These are phyloP conservation scores for Inonotus obliquus DNA, from an alignment of 1,284 basidiomycete species.

Conservation along the genomic window DNA sequence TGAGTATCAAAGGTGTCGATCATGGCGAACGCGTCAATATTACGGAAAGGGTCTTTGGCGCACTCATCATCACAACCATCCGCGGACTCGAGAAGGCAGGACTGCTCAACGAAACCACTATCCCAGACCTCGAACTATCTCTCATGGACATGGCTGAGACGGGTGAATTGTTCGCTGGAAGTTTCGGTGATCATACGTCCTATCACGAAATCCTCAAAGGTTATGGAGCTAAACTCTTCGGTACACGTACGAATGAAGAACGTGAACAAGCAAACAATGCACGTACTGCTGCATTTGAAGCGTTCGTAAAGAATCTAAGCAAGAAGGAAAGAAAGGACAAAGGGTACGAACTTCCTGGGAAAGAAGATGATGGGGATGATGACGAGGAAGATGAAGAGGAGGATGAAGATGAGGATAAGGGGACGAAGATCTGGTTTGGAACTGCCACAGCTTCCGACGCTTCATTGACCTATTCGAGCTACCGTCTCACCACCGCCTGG, in stretches of 20 bases:
- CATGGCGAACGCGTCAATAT: slow-evolving; percentile 32
- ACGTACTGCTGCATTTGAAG: slow-evolving; percentile 30
- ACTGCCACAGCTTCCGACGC: slow-evolving; percentile 14
- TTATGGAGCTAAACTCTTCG: slow-evolving; percentile 33
- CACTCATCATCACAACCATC: slow-evolving; percentile 35
- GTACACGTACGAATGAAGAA: slow-evolving; percentile 27
- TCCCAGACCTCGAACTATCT: slow-evolving; percentile 35
- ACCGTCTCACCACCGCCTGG: slow-evolving; percentile 30
- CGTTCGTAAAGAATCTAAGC: slow-evolving; percentile 28
- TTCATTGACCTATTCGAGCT: slow-evolving; percentile 18
- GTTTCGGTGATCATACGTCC: slow-evolving; percentile 20
- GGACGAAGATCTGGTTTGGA: slow-evolving; percentile 29
- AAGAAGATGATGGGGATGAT: slow-evolving; percentile 25
- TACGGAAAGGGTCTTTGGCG: slow-evolving; percentile 36
- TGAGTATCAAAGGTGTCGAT: slow-evolving; percentile 29
- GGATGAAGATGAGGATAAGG: slow-evolving; percentile 22
- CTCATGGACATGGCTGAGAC: slow-evolving; percentile 29
- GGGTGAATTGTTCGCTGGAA: slow-evolving; percentile 26
- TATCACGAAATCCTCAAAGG: slow-evolving; percentile 34
- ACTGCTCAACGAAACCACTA: slow-evolving; percentile 25
- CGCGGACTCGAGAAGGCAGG: slow-evolving; percentile 32
- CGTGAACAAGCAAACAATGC: slow-evolving; percentile 29
- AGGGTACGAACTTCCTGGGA: slow-evolving; percentile 16
- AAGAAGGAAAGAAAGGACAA: slow-evolving; percentile 23
- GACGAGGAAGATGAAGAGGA: slow-evolving; percentile 25